These are phyloP conservation scores for Parachaetomium inaequale DNA, from an alignment of 495 filamentous ascomycete species.

Conservation along the genomic window DNA sequence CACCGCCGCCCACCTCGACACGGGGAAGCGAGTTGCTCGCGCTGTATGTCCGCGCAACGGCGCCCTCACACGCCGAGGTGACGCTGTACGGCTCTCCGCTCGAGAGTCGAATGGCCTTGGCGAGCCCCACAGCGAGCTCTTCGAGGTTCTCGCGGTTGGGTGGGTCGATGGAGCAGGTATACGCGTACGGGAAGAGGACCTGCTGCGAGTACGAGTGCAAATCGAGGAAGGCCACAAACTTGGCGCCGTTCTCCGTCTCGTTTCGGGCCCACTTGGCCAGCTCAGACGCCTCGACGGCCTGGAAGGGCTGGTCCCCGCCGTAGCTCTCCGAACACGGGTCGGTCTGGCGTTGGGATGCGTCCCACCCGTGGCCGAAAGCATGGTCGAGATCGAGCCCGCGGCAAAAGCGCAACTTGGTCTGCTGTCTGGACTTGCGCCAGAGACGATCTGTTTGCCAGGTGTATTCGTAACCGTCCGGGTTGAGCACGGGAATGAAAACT, in stretches of 20 bases:
- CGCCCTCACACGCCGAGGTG: constrained; percentile 84
- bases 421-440: constrained; percentile 93
- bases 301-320: constrained; percentile 78
- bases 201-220: constrained; percentile 96
- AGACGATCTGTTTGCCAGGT: constrained; percentile 88
- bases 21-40: constrained; percentile 36
- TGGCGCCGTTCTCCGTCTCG: constrained; percentile 67
- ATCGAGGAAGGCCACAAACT: constrained; percentile 81
- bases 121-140: constrained; percentile 84
- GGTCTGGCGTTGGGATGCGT: constrained; percentile 56
- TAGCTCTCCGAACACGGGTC: constrained; percentile 94
- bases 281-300: constrained; percentile 70
- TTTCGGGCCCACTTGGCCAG: constrained; percentile 85
- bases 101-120: constrained; percentile 78
- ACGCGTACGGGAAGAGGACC: constrained; percentile 88
- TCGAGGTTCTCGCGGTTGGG: constrained; percentile 87
- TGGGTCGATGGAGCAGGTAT: constrained; percentile 69
- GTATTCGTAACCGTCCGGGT: constrained; percentile 92
- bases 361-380: constrained; percentile 80
- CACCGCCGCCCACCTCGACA: constrained; percentile 71
- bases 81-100: constrained; percentile 75
- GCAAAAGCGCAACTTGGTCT: constrained; percentile 77
- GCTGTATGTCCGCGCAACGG: constrained; percentile 41
- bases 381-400: constrained; percentile 87
- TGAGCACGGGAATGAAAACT: constrained; percentile 81